These are phyloP conservation scores for Phlebiopsis flavidoalba DNA, from an alignment of 768 basidiomycete species.

Conservation along the genomic window DNA sequence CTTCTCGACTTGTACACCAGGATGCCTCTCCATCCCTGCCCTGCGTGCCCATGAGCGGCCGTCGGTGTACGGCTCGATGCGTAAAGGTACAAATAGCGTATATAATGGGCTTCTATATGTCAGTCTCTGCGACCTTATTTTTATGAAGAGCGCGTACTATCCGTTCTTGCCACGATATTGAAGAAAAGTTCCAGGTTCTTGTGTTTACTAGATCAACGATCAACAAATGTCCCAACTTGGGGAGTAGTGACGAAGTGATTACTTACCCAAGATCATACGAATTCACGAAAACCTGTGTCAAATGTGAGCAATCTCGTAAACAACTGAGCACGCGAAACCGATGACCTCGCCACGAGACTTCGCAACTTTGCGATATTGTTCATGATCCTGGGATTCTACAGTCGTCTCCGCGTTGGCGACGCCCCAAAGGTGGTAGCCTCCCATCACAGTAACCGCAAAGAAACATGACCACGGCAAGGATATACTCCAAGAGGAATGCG, in stretches of 20 bases:
- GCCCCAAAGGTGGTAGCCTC: conserved; percentile 67
- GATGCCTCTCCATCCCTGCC: conserved; percentile 56
- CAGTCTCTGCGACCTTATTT: not conserved
- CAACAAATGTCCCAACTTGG: not conserved
- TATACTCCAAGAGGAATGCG: conserved; percentile 67
- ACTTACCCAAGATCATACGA: conserved; percentile 85
- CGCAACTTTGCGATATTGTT: conserved; percentile 68
- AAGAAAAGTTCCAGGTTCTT: conserved; percentile 83
- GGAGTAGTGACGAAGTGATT: not conserved
- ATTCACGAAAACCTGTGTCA: conserved; percentile 71
- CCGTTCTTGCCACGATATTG: conserved; percentile 73
- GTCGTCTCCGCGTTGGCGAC: conserved; percentile 75
- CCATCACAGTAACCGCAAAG: conserved; percentile 69
- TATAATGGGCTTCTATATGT: conserved; percentile 50
- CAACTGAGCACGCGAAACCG: not conserved
- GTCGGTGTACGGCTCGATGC: conserved; percentile 77
- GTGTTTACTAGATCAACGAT: conserved; percentile 32
- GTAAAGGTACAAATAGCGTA: conserved; percentile 80
- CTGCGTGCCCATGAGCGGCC: conserved; percentile 77
- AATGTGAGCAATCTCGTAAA: not conserved
- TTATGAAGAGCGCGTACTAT: conserved; percentile 57
- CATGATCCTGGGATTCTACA: conserved; percentile 87
- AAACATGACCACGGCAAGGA: conserved; percentile 73
- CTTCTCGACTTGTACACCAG: conserved; percentile 68
- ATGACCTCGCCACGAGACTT: conserved; percentile 63